Evolutionary conservation across 164 flowering plant species (phyloP).

Genomic region (Stephania japonica): DNA sequence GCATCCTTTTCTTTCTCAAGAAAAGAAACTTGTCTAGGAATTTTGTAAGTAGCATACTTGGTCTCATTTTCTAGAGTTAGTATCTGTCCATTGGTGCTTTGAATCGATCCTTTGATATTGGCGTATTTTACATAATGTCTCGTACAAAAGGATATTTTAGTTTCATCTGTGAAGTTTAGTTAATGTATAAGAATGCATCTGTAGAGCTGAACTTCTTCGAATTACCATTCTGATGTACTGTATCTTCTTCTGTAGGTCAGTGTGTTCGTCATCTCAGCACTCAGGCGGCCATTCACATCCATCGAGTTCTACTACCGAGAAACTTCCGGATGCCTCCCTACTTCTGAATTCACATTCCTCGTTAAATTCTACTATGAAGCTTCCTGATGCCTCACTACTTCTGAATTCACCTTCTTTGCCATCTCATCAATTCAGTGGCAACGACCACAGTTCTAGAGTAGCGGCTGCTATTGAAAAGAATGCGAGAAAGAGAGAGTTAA

Average conservation of each 20-base stretch:
- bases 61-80: neutral
- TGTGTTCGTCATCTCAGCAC: constrained; percentile 16
- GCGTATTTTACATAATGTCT: neutral
- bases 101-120: neutral
- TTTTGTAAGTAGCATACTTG: neutral
- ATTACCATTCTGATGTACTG: neutral
- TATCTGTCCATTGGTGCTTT: neutral
- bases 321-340: constrained; percentile 79
- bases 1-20: no score
- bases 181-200: neutral
- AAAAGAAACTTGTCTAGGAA: neutral
- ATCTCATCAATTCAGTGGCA: constrained; percentile 26
- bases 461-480: constrained; percentile 71
- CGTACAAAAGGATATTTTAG: neutral
- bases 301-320: constrained; percentile 27
- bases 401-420: constrained; percentile 45
- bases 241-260: constrained; percentile 22
- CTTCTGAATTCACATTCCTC: constrained; percentile 51
- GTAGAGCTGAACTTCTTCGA: neutral
- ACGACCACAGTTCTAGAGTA: constrained; percentile 63
- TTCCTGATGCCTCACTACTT: constrained; percentile 81
- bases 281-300: constrained; percentile 13
- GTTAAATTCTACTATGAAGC: constrained; percentile 34
- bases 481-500: constrained; percentile 65
- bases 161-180: neutral